Conservation (phyloP, 2,329 filamentous ascomycete species). For the Ascochyta viciae-villosae region DNA sequence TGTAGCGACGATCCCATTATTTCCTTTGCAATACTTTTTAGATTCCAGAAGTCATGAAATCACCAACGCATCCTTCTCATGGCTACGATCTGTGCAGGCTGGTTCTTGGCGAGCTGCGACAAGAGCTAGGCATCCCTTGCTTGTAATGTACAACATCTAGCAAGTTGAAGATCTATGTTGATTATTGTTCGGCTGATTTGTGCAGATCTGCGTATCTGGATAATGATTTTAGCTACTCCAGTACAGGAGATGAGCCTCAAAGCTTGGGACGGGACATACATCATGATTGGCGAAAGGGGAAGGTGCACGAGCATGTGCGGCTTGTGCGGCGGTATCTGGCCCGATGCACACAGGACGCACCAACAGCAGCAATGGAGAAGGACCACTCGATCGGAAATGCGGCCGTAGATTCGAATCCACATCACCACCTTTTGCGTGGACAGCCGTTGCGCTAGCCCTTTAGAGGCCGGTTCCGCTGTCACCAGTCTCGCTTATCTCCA, state of each 20-base stretch:
- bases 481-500: constrained; percentile 4
- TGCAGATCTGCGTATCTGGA: not conserved
- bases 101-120: not conserved
- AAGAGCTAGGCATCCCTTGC: not conserved
- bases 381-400: not conserved
- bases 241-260: not conserved
- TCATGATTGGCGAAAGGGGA: not conserved
- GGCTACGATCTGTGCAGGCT: not conserved
- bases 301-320: not conserved
- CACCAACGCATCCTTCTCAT: not conserved
- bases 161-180: not conserved
- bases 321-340: not conserved
- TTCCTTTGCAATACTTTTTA: not conserved
- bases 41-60: not conserved
- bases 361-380: not conserved
- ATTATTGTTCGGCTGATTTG: not conserved
- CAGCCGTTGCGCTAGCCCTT: constrained; percentile 2
- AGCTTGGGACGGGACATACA: not conserved
- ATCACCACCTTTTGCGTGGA: not conserved
- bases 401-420: not conserved
- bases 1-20: not conserved
- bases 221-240: not conserved
- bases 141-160: too few relatives aligned
- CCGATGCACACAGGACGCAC: not conserved
- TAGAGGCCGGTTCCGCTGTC: not conserved